Base-by-base conservation (phyloP, 2,329 filamentous ascomycete species). In the Dactylonectria macrodidyma region DNA sequence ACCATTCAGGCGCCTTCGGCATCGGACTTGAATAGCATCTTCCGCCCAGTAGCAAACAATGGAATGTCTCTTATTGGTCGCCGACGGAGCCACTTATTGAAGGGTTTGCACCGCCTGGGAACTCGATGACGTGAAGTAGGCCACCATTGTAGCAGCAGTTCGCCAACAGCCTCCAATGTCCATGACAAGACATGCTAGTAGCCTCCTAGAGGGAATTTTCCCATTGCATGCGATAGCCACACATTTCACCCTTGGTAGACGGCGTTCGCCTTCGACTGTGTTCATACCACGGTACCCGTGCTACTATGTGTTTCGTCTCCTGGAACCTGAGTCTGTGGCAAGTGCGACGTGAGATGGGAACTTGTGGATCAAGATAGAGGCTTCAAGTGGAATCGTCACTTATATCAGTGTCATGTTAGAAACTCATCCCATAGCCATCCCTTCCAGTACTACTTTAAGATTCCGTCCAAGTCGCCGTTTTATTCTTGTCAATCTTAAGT, bases 171-270 rank as follows among this genome's bases (percentile, higher is more conserved):
- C 52, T 46, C 36, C 47, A 47, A 10, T 34, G 30, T 58, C 54
- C 54, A 54, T 14, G n/a, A 34, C 54, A 54, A 66, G 54, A 62
- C 44, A 61, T 44, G 10, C n/a, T 54, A 30, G 19, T 5, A 36
- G 33, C 50, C 19, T n/a, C 9, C 16, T 33, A 16, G n/a, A 4
- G 50, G 12, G 33, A 30, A 4, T 16, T 19, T 30, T 34, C n/a
- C 46, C 36, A 19, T 57, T 24, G 22, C 50, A n/a, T 26, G 10
- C 30, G 2, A 41, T 30, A 19, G 52, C 52, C 19, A 46, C 22
- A 58, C 64, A n/a, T 58, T 46, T 19, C 58, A 12, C 34, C 38
- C 16, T 36, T 59, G 64, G 64, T n/a, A 59, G 44, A 38, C 64
- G 58, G 64, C 64, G 58, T 52, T 14, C 19, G 24, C 16, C 16